Evolutionary conservation across 2,329 filamentous ascomycete species (phyloP).

Genomic region (Conoideocrella luteorostrata): DNA sequence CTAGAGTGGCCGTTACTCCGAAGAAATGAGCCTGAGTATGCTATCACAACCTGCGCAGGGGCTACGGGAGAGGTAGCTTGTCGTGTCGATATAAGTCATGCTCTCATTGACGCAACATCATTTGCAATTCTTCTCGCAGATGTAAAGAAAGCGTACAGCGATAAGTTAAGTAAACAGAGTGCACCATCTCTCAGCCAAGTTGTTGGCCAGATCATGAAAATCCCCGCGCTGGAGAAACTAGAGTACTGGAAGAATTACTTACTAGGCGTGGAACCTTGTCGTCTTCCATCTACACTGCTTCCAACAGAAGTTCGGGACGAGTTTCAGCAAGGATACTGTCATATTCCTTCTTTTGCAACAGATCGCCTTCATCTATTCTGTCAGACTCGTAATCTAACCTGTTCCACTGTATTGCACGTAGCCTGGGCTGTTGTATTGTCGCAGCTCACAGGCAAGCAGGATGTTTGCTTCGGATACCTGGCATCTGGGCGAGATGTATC

Average conservation of each 20-base stretch:
- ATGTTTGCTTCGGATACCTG: slow-evolving; percentile 47
- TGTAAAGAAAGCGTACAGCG: slow-evolving; percentile 19
- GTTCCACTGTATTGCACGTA: slow-evolving; percentile 30
- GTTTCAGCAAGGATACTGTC: neutral
- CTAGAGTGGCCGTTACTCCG: no score
- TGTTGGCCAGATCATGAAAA: no score
- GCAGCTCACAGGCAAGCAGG: slow-evolving; percentile 35
- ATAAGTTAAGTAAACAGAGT: no score
- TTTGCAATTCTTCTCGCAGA: slow-evolving; percentile 22
- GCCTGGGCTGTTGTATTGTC: slow-evolving; percentile 35
- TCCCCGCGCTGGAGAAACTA: no score
- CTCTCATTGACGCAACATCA: slow-evolving; percentile 24
- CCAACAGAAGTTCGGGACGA: neutral
- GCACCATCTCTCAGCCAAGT: no score
- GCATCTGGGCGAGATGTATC: slow-evolving; percentile 44
- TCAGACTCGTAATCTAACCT: neutral
- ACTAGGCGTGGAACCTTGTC: no score
- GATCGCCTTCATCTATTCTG: neutral
- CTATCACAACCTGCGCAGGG: slow-evolving; percentile 11
- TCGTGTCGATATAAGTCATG: slow-evolving; percentile 25
- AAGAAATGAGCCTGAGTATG: slow-evolving; percentile 10
- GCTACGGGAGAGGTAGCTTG: slow-evolving; percentile 14
- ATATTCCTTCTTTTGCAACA: neutral
- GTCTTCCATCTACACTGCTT: no score
- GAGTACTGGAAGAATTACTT: no score